These are phyloP conservation scores for Ananas comosus DNA, from an alignment of 176 grass and related monocot species.

Conservation along the genomic window DNA sequence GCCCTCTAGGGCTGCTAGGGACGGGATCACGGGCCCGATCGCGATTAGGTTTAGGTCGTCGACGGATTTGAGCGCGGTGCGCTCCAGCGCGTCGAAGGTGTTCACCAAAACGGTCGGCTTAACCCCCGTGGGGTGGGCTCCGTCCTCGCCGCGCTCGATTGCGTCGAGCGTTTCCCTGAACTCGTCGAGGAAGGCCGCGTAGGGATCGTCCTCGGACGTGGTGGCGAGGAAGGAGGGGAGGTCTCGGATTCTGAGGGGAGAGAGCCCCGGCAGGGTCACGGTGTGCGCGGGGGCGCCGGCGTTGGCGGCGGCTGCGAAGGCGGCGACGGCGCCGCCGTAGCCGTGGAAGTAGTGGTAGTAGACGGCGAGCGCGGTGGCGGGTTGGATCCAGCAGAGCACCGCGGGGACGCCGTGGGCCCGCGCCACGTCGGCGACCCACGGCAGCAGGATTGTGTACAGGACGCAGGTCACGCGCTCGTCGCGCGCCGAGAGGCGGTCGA, in stretches of 20 bases:
- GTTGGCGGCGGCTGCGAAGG: slow-evolving; percentile 3
- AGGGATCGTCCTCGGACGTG: slow-evolving; percentile 1
- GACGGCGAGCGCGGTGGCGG: slow-evolving; percentile 28
- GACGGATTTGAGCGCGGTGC: slow-evolving; percentile 7
- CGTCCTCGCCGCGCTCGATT: background rate
- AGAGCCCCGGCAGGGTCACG: slow-evolving; percentile 23
- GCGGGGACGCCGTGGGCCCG: slow-evolving; percentile 11
- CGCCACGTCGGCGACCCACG: slow-evolving; percentile 26
- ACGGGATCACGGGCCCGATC: slow-evolving; percentile 31
- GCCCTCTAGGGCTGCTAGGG: background rate
- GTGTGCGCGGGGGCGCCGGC: slow-evolving; percentile 30
- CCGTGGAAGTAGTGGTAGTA: slow-evolving; percentile 61
- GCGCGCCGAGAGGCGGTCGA: background rate
- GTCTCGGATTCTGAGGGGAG: slow-evolving; percentile 25
- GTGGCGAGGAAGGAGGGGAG: slow-evolving; percentile 28
- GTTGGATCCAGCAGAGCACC: slow-evolving; percentile 32
- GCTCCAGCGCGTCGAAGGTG: slow-evolving; percentile 36
- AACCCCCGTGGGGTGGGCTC: background rate
- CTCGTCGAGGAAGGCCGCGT: slow-evolving; percentile 12
- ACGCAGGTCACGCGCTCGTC: slow-evolving; percentile 3
- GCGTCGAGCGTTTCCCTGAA: slow-evolving; percentile 26
- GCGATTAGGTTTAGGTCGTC: slow-evolving; percentile 16
- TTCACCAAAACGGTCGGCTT: slow-evolving; percentile 38
- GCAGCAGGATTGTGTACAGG: slow-evolving; percentile 25
- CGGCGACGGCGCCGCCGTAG: slow-evolving; percentile 17